Base-by-base conservation (phyloP, 2,329 filamentous ascomycete genomes). In the Stemphylium vesicarium region DNA sequence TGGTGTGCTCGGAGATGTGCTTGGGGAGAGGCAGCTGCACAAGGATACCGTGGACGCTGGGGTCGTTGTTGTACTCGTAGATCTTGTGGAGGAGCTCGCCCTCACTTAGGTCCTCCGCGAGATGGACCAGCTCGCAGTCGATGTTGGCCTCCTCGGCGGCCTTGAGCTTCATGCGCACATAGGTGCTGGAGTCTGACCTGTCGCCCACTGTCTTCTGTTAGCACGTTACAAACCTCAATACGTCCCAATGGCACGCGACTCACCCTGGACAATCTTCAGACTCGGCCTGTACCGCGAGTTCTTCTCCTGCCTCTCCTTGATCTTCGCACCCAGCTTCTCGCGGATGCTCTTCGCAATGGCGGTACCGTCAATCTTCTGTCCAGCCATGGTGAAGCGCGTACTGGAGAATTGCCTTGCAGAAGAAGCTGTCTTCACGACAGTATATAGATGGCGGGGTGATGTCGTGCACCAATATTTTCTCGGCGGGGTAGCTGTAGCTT, bases 101-200 rank as follows among this genome's bases (percentile, higher is more conserved):
- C 79, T 98, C 91, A 50, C 88, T 86, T 74, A 93, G 90, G 58
- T 87, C 82, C 68, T 94, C 91, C 45, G 91, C 87, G 69, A 93
- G 91, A 73, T 94, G 91, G 65, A 96, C 81, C 61, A 97, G 81
- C 71, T 93, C 89, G 81, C 94, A 97, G 60, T 85, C 83, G 73
- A 99, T 97, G 72, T 91, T 92, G 72, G 93, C 92, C 90, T 98
- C 95, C 75, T 91, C 83, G 54, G 95, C 95, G 64, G 95, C 95
- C 84, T 97, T 99, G 72, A 97, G 81, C 82, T 99, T 99, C 95
- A 99, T 99, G 80, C 93, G 93, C 79, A 99, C 94, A 90, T 99
- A 99, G 47, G 94, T 98, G 72, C 91, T 89, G 33, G 93, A 97
- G 80, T 99, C 95, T 64, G 91, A 91, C 69, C 95, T 88, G 76